Evolutionary conservation across 441 rosid species (phyloP), one percentile per base, ranked within the genome.

Genomic region (Populus tomentosa): DNA sequence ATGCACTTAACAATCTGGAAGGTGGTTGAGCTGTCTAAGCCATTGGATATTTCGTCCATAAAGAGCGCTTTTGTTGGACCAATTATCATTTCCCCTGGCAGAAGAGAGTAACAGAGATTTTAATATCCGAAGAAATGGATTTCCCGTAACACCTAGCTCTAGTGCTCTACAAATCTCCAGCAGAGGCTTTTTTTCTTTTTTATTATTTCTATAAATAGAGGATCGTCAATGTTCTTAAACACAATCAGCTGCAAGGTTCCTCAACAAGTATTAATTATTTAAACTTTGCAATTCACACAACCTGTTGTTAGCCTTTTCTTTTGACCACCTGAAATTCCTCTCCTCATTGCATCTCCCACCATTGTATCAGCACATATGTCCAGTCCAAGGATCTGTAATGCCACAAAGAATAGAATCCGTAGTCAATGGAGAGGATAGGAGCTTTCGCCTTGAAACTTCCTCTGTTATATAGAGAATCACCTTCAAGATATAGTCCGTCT

Each of bases 251-350:
- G 50, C 0, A 42, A 42, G 42, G 14, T 42, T 10, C 16, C 16
- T 10, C 50, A 42, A 16, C 20, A 50, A 16, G n/a, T 14, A 53
- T 53, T 5, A 16, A 53, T 53, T 53, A 53, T 53, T 53, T 53
- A 53, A 53, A 53, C 61, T 53, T 65, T 14, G 7, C 10, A 63
- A 11, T 71, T 13, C 16, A 28, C 26, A 21, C 24, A 66, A 84
- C 87, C 87, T n/a, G 87, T 72, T 11, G 85, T 79, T 28, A 84
- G 42, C 68, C 87, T 75, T 71, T 75, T 84, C 81, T 82, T 84
- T 50, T 82, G 80, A 23, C 81, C 82, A 7, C 85, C 85, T 24
- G 85, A 82, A 63, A 85, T 71, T 32, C 85, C 87, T 71, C 85
- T 78, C 26, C 21, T 79, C 85, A 82, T 78, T 2, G 82, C 76